Evolutionary conservation across 768 basidiomycete species (phyloP).

Genomic region (Russula vinacea): DNA sequence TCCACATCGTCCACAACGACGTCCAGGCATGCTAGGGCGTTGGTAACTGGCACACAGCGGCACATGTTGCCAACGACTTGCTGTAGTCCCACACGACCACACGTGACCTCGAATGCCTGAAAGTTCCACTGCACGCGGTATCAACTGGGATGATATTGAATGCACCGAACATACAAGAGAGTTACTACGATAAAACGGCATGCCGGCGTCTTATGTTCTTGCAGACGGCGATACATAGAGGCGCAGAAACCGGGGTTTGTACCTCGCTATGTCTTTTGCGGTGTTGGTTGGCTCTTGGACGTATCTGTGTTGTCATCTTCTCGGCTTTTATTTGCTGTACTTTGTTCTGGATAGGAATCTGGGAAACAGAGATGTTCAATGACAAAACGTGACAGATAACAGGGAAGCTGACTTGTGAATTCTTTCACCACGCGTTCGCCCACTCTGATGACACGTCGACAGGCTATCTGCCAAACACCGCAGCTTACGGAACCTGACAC

Average conservation of each 20-base stretch:
- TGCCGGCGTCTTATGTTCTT: neutral
- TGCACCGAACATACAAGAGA: neutral
- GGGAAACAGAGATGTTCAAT: neutral
- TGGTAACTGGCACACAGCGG: no score
- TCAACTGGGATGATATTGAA: neutral
- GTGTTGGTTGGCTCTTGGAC: neutral
- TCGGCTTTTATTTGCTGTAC: neutral
- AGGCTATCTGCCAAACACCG: constrained; percentile 94
- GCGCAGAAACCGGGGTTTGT: neutral
- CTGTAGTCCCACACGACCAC: no score
- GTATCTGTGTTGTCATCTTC: neutral
- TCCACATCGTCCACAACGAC: no score
- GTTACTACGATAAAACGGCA: neutral
- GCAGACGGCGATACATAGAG: neutral
- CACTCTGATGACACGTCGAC: constrained; percentile 77
- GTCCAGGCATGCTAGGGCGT: no score
- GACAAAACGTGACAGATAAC: neutral
- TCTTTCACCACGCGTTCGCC: constrained; percentile 49
- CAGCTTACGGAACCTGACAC: constrained; percentile 83
- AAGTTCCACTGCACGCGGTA: neutral
- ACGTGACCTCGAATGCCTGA: no score
- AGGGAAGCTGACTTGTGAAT: constrained; percentile 12
- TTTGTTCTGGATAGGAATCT: constrained; percentile 10
- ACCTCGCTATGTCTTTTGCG: neutral
- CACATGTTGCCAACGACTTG: no score